Base-by-base conservation (phyloP, 768 basidiomycete species). In the Cystofilobasidium macerans region DNA sequence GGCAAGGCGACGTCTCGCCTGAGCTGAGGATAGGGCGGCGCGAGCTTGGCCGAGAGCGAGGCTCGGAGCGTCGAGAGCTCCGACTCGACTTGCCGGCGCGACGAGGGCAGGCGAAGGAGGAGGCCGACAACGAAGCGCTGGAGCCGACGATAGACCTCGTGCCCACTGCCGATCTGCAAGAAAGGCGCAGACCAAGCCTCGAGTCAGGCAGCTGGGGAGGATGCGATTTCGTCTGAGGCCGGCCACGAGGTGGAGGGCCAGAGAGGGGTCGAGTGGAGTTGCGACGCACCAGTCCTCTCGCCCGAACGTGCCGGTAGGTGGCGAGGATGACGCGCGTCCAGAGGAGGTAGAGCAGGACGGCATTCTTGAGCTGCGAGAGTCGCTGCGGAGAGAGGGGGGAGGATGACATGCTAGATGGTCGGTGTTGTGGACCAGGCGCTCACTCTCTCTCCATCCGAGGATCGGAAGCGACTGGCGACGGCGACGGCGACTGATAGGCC, bases 1-100 rank as follows among this genome's bases (percentile, higher is more conserved):
- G 89, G 89, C 0, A 92, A 78, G 1, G 81, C 70, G 1, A 88
- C 79, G 72, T 90, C 83, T 5, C 87, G 81, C 0, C 81, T 78
- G 7, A 89, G 82, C 24, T 80, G 78, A 3, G 80, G 78, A 0
- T 83, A 85, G 59, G 83, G 80, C 0, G 86, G 86, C 1, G 89
- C 77, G 45, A 92, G 80, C 68, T 82, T 83, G 70, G 78, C 78
- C 72, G 87, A 84, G 53, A 92, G 84, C 43, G 84, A 82, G 14
- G 79, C 74, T 68, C 80, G 83, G 4, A 86, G 86, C 69, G 83
- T 79, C 57, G 76, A 80, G 79, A 92, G 81, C 72, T 89, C 83
- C 0, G 73, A 64, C 18, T 82, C 79, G 30, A 91, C 82, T 65
- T 84, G 85, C 70, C 78, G 76, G 68, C 79, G 81, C 35, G 81